Base-by-base conservation (phyloP, 352 stramenopile genomes). In the Phytophthora palmivora region DNA sequence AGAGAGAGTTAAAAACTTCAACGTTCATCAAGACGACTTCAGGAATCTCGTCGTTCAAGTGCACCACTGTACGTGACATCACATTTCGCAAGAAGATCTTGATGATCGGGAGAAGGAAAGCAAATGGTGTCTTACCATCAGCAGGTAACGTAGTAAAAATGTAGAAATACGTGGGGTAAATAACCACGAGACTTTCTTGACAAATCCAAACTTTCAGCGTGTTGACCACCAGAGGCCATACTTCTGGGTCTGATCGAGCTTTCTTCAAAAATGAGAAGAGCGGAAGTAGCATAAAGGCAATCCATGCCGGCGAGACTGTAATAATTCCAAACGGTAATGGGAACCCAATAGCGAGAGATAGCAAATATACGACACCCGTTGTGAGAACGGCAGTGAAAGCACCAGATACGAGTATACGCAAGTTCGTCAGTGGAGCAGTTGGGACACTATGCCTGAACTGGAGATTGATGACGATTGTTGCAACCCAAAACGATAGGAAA, bases 1-100 rank as follows among this genome's bases (percentile, higher is more conserved):
- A 86, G 0, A 83, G 48, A 9, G 74, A 65, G 39, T 70, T 76
- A 38, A 77, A 81, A 16, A 83, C 67, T 19, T 83, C 64, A n/a
- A 82, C 52, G 19, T 75, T 82, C 61, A 82, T 70, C 6, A 79
- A 53, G 10, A 83, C 67, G 9, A 74, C 47, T 36, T 59, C 49
- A 0, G 67, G 71, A 8, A 67, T 58, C 34, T 66, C 34, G n/a
- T 76, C 58, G 10, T 52, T 62, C 18, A 76, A 11, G 30, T 68
- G 65, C 15, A 48, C 38, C 15, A 65, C 50, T 1, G 42, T 67
- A 2, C 52, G 57, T 6, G 59, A 55, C 38, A 66, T 61, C 8
- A 64, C 33, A 12, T 76, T 52, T 16, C 67, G 62, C 12, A 66
- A 36, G 12, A 63, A 16, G 11, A 78, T 37, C 28, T 82, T 82